Evolutionary conservation across 345 rosid species (phyloP), one percentile per base, ranked within the genome.

Genomic region (Euphorbia tirucalli): DNA sequence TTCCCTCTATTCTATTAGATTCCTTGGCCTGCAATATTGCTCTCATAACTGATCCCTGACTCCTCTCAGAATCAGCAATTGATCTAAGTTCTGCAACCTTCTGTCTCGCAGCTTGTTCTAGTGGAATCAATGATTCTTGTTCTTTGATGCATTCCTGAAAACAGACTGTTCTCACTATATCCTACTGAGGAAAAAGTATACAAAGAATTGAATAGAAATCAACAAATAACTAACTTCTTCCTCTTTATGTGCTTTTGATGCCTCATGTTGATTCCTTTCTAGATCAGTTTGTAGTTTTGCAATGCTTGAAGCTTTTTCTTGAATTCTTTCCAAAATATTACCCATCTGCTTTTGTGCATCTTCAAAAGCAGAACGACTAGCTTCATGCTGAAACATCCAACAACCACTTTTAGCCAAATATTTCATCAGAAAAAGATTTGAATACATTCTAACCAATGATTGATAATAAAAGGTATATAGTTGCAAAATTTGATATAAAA

Each of bases 41-140:
- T 82, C 87, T 92, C 75, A 95, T 71, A 80, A 95, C 93, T 71
- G 93, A 87, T 71, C 97, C 97, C 79, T 92, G 97, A 84, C 93
- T 92, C 83, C 79, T 92, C 82, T 95, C 99, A 54, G 93, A 88
- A 75, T 87, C 93, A 85, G 86, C 78, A 62, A 88, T 83, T 31
- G 91, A 85, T 75, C 84, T 90, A 61, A 95, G 91, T 78, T 95
- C 97, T 32, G 85, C 87, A 79, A 90, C 87, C 85, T 92, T 92
- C 82, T 87, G 92, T 78, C 97, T 89, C 25, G 97, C 97, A 56
- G 87, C 91, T 79, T 95, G 96, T 76, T 92, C 99, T 77, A 82
- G 90, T 35, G 97, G 93, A 85, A 86, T 84, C 69, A 92, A 73
- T 24, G 78, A 74, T 75, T 90, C 99, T 84, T 95, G 96, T 66